phyloP scores from a whole-genome alignment of 2,329 filamentous ascomycete genomes.

The Botrytis paeoniae region DNA sequence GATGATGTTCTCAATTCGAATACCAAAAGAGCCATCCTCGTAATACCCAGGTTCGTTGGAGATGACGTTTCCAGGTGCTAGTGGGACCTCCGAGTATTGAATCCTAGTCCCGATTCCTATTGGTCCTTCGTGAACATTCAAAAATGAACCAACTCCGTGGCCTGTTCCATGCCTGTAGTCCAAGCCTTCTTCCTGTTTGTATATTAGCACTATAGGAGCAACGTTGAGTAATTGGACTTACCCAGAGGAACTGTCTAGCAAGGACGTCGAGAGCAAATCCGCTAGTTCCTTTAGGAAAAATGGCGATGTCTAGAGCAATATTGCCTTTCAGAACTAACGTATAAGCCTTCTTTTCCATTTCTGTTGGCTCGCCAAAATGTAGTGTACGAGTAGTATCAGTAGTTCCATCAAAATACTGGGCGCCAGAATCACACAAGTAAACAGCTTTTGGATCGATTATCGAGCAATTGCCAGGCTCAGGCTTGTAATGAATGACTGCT shows the following conservation, averaged over 20 bases:
- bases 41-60: constrained; percentile 98
- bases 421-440: constrained; percentile 95
- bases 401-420: constrained; percentile 93
- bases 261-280: constrained; percentile 88
- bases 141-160: constrained; percentile 89
- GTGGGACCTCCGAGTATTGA: constrained; percentile 84
- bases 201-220: constrained; percentile 16
- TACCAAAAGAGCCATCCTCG: constrained; percentile 90
- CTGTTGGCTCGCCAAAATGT: constrained; percentile 83
- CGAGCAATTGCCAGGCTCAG: constrained; percentile 77
- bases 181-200: constrained; percentile 63
- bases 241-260: constrained; percentile 90
- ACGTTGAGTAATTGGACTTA: constrained; percentile 40
- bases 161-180: constrained; percentile 97
- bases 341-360: constrained; percentile 83
- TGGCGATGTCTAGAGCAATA: constrained; percentile 78
- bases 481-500: constrained; percentile 93
- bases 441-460: constrained; percentile 79
- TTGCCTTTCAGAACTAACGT: constrained; percentile 93
- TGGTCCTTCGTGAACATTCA: constrained; percentile 96
- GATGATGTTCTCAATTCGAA: constrained; percentile 94
- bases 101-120: constrained; percentile 93
- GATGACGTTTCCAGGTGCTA: constrained; percentile 89
- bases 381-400: constrained; percentile 93
- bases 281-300: constrained; percentile 93